Base-by-base conservation (phyloP, 2,329 filamentous ascomycete species). In the Gyromitra esculenta region DNA sequence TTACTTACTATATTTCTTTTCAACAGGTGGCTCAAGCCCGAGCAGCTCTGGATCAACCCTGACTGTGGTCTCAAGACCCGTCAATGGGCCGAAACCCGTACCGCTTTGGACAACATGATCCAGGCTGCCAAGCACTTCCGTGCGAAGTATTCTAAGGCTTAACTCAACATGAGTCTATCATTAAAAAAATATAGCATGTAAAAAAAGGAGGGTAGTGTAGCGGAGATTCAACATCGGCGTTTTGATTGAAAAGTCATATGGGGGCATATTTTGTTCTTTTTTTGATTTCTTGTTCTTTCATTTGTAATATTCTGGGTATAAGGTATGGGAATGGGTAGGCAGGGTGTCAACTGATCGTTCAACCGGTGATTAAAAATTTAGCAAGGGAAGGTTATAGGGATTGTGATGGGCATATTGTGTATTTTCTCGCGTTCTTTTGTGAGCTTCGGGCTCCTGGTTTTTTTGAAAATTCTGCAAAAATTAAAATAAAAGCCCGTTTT, bases 31-130 rank as follows among this genome's bases (percentile, higher is more conserved):
- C 92, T 98, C 86, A 95, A 94, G 89, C 94, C 94, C 76, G 94
- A 97, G 83, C 96, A 99, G 90, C 93, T 99, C 85, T 99, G 96
- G 96, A 93, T 98, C 87, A 95, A 99, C 89, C 96, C 96, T 81
- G 96, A 99, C 88, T 99, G 96, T 84, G 96, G 96, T 88, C 91
- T 99, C 77, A 99, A 99, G 93, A 99, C 96, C 82, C 92, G 96
- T 82, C 92, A 97, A 88, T 98, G 96, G 95, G 90, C 92, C 86
- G 95, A 99, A 91, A 97, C 94, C 86, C 98, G 97, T 91, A 93
- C 93, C 84, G 93, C 95, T 76, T 87, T 99, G 84, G 87, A 87
- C 87, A 97, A 97, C 91, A 92, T 99, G 93, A 95, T 99, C 86
- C 94, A 95, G 85, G 96, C 96, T 75, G 95, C 96, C 88, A 97